These are phyloP conservation scores for Lactifluus echinatus DNA, from an alignment of 768 basidiomycete species.

Conservation along the genomic window DNA sequence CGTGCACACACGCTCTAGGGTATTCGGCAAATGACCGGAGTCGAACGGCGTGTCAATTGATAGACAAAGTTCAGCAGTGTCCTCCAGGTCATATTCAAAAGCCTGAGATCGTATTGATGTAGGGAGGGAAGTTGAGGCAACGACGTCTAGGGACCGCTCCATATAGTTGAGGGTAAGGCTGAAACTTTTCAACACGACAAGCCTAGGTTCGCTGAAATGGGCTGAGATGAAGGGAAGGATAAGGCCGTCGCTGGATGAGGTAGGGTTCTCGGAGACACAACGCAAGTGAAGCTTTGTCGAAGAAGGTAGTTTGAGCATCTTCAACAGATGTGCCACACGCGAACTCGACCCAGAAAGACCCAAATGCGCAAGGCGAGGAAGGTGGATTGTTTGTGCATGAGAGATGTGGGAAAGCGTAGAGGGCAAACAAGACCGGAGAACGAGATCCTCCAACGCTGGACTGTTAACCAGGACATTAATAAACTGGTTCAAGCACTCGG, in stretches of 20 bases:
- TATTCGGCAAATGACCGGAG: background rate
- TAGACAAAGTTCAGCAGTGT: background rate
- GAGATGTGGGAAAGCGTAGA: background rate
- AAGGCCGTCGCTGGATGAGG: background rate
- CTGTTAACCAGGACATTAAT: background rate
- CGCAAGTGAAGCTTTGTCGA: background rate
- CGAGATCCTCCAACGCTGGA: background rate
- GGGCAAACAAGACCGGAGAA: conserved; percentile 1
- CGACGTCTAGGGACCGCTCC: background rate
- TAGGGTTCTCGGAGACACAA: background rate
- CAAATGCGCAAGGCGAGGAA: conserved; percentile 2
- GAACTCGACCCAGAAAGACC: background rate
- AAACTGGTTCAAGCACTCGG: background rate
- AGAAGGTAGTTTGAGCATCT: background rate
- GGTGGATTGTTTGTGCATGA: background rate
- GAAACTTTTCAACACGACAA: background rate
- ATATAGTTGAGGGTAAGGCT: background rate
- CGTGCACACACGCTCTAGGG: background rate
- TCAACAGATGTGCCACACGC: background rate
- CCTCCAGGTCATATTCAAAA: background rate
- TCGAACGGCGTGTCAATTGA: background rate
- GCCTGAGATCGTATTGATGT: background rate
- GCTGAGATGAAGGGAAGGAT: background rate
- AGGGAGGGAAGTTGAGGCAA: background rate
- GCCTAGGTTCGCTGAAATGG: background rate